phyloP scores from a whole-genome alignment of 306 rosid genomes.

The Prunus campanulata region DNA sequence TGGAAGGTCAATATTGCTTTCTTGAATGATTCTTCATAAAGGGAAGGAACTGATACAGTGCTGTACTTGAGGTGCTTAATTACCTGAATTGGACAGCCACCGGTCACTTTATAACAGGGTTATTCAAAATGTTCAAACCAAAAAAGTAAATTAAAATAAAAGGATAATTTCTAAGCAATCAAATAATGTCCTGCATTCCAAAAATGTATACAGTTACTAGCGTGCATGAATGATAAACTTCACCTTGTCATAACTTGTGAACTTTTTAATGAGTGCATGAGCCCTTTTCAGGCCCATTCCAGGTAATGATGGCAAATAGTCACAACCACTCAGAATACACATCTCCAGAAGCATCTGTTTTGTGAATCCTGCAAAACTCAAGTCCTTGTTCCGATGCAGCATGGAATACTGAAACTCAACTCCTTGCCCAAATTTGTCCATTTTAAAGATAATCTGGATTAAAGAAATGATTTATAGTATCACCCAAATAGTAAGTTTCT shows the following conservation, averaged over 20 bases:
- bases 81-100: slow-evolving; percentile 50
- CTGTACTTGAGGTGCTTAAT: slow-evolving; percentile 79
- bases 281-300: slow-evolving; percentile 99
- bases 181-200: background rate
- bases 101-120: slow-evolving; percentile 23
- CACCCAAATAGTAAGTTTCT: background rate
- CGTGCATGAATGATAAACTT: slow-evolving; percentile 15
- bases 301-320: slow-evolving; percentile 85
- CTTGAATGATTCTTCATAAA: slow-evolving; percentile 82
- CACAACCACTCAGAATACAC: slow-evolving; percentile 98
- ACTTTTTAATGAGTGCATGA: slow-evolving; percentile 68
- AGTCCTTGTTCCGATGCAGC: slow-evolving; percentile 76
- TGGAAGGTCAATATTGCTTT: slow-evolving; percentile 83
- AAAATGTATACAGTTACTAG: background rate
- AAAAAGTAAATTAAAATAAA: slow-evolving; percentile 3
- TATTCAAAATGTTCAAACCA: background rate
- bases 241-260: slow-evolving; percentile 80
- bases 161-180: background rate
- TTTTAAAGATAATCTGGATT: slow-evolving; percentile 84
- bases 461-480: slow-evolving; percentile 19
- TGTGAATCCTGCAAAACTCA: slow-evolving; percentile 76
- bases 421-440: slow-evolving; percentile 96
- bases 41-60: slow-evolving; percentile 72
- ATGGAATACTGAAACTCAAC: slow-evolving; percentile 67
- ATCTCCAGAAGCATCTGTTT: slow-evolving; percentile 89